These are phyloP conservation scores for Xylariales sp. DNA, from an alignment of 2,329 filamentous ascomycete species.

Conservation along the genomic window DNA sequence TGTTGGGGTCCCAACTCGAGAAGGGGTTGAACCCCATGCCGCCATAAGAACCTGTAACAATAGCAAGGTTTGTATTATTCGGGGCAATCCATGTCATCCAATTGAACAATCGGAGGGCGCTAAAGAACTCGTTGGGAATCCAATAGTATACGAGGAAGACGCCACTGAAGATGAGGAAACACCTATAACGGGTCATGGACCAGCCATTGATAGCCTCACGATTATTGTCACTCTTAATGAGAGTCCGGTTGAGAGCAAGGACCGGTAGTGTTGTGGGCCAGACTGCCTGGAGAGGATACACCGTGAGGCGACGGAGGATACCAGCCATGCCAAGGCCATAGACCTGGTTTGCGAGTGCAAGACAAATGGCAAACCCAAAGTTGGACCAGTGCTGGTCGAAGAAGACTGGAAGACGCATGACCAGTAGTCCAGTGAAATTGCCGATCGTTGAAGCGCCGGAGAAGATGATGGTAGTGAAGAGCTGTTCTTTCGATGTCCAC, in stretches of 20 bases:
- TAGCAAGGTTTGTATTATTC: slow-evolving; percentile 15
- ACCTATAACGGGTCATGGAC: slow-evolving; percentile 35
- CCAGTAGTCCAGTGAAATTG: slow-evolving; percentile 40
- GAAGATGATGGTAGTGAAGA: slow-evolving; percentile 53
- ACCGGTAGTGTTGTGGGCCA: slow-evolving; percentile 43
- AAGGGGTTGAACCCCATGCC: slow-evolving; percentile 26
- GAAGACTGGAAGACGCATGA: slow-evolving; percentile 42
- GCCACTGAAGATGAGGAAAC: slow-evolving; percentile 35
- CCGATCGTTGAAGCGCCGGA: slow-evolving; percentile 45
- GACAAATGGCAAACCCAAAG: slow-evolving; percentile 44
- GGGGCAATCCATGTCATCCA: slow-evolving; percentile 48
- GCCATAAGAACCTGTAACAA: slow-evolving; percentile 17
- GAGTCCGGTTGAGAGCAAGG: slow-evolving; percentile 40
- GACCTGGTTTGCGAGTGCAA: slow-evolving; percentile 45
- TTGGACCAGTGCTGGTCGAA: slow-evolving; percentile 44
- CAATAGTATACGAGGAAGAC: slow-evolving; percentile 45
- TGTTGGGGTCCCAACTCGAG: slow-evolving; percentile 26
- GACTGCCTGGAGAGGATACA: slow-evolving; percentile 20
- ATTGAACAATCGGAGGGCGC: slow-evolving; percentile 36
- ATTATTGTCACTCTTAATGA: slow-evolving; percentile 33
- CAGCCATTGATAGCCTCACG: slow-evolving; percentile 30
- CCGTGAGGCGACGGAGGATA: slow-evolving; percentile 16
- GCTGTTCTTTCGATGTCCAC: slow-evolving; percentile 55
- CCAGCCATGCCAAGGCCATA: slow-evolving; percentile 51
- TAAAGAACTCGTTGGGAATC: slow-evolving; percentile 42